Percentiles rank a stretch among this genome's conserved stretches.
Evolutionary conservation across 2,329 filamentous ascomycete genomes (phyloP).

Genomic region (Claviceps pusilla): DNA sequence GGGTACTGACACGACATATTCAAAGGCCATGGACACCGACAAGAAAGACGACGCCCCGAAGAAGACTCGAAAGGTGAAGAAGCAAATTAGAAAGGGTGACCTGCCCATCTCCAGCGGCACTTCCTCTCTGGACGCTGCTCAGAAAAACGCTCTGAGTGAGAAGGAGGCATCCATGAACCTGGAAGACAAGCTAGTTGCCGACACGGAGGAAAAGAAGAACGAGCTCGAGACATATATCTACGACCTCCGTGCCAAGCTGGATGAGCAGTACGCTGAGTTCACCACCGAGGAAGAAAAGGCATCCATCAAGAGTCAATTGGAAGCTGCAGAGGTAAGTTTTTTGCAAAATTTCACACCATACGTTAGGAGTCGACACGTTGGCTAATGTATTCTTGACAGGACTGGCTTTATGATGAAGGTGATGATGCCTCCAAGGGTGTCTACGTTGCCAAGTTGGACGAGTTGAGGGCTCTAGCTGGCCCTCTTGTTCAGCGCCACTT

Average conservation of each 20-base stretch:
- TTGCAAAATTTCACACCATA: not conserved
- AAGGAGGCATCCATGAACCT: slow-evolving; percentile 83
- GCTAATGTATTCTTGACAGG: slow-evolving; percentile 36
- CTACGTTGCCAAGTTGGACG: slow-evolving; percentile 90
- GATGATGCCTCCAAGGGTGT: slow-evolving; percentile 88
- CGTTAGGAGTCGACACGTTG: not conserved
- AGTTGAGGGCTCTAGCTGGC: slow-evolving; percentile 79
- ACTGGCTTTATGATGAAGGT: slow-evolving; percentile 96
- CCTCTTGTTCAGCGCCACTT: slow-evolving; percentile 90
- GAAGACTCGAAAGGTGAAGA: slow-evolving; percentile 97
- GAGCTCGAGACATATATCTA: slow-evolving; percentile 97
- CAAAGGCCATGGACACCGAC: slow-evolving; percentile 78
- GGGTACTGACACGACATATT: not conserved
- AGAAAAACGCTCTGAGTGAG: slow-evolving; percentile 58
- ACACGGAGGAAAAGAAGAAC: slow-evolving; percentile 99
- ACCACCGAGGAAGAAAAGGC: slow-evolving; percentile 85
- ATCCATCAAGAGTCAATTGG: slow-evolving; percentile 70
- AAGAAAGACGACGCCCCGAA: slow-evolving; percentile 52
- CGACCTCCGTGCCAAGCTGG: slow-evolving; percentile 87
- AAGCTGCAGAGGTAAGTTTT: slow-evolving; percentile 65
- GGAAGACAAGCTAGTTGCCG: slow-evolving; percentile 95
- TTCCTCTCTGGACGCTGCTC: slow-evolving; percentile 54
- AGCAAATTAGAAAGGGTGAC: slow-evolving; percentile 95
- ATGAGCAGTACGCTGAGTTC: slow-evolving; percentile 79
- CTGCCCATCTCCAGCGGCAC: slow-evolving; percentile 76